phyloP scores from a whole-genome alignment of 2,329 filamentous ascomycete genomes.

The Aulographum hederae region DNA sequence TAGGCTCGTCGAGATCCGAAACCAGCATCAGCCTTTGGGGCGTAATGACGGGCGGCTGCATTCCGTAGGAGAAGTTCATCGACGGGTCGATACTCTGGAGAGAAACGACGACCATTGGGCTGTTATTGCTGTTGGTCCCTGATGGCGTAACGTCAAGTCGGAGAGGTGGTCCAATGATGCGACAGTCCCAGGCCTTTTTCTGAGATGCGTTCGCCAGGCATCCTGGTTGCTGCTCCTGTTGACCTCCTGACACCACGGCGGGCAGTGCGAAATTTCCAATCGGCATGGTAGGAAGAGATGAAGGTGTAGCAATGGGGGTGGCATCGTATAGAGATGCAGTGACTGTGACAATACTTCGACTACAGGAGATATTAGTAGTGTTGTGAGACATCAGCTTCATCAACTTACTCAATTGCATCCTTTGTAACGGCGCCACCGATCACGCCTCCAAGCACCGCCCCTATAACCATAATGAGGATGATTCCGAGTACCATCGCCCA shows the following conservation, averaged over 20 bases:
- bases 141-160: slow-evolving; percentile 7
- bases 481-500: slow-evolving; percentile 20
- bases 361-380: slow-evolving; percentile 5
- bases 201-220: slow-evolving; percentile 29
- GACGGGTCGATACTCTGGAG: no score
- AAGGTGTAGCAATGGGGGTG: slow-evolving; percentile 28
- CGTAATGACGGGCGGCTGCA: slow-evolving; percentile 36
- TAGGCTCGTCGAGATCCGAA: slow-evolving; percentile 35
- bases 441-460: slow-evolving; percentile 35
- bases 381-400: slow-evolving; percentile 4
- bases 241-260: slow-evolving; percentile 14
- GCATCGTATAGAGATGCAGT: slow-evolving; percentile 33
- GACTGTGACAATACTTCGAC: slow-evolving; percentile 21
- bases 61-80: slow-evolving; percentile 44
- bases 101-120: no score
- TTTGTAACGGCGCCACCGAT: slow-evolving; percentile 14
- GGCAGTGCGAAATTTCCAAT: slow-evolving; percentile 32
- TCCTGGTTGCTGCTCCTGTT: slow-evolving; percentile 27
- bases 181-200: slow-evolving; percentile 32
- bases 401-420: neutral
- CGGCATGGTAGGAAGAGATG: slow-evolving; percentile 25
- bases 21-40: slow-evolving; percentile 34
- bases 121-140: no score
- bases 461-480: slow-evolving; percentile 28
- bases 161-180: slow-evolving; percentile 10